Evolutionary conservation across 345 rosid species (phyloP).

Genomic region (Salix viminalis): DNA sequence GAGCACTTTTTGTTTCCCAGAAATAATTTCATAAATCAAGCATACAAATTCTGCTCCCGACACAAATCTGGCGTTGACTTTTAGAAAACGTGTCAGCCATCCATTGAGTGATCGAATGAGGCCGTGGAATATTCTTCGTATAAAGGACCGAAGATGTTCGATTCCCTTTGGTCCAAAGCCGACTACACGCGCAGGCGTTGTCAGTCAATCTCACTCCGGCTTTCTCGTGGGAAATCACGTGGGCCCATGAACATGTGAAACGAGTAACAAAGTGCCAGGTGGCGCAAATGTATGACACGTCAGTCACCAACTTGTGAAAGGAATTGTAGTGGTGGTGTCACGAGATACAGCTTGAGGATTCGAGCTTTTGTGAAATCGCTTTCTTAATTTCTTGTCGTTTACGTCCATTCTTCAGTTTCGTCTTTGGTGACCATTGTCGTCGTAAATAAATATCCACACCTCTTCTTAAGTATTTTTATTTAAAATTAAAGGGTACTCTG

Average conservation of each 20-base stretch:
- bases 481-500: too few relatives aligned
- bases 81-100: not conserved
- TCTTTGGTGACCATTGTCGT: not conserved
- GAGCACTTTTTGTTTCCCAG: too few relatives aligned
- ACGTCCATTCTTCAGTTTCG: not conserved
- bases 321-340: not conserved
- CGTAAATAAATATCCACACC: not conserved
- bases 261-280: not conserved
- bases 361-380: not conserved
- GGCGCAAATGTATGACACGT: not conserved
- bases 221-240: not conserved
- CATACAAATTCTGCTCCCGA: too few relatives aligned
- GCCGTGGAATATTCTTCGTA: not conserved
- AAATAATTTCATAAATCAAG: too few relatives aligned
- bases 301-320: not conserved
- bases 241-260: not conserved
- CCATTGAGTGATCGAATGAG: not conserved
- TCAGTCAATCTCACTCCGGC: not conserved
- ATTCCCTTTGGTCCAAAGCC: not conserved
- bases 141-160: not conserved
- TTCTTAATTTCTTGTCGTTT: not conserved
- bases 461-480: not conserved
- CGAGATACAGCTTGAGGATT: not conserved
- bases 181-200: not conserved
- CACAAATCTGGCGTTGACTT: not conserved